A percentile compares a stretch with the other conserved stretches of the same genome.
phyloP scores from a whole-genome alignment of 169 alveolate genomes.

The Ichthyophthirius multifiliis region DNA sequence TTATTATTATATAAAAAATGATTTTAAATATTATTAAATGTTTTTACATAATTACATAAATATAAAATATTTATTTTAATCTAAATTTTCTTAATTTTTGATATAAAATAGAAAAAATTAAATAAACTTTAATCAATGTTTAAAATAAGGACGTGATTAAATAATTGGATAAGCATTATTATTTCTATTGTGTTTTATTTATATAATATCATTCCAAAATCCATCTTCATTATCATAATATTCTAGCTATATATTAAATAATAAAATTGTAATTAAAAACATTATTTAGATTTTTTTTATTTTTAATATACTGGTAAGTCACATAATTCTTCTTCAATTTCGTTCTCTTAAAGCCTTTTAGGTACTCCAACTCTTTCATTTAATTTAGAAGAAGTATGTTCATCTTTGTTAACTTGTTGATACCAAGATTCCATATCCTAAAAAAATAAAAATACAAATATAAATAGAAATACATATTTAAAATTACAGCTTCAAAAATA shows the following conservation, averaged over 20 bases:
- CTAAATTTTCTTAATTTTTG: too few species aligned
- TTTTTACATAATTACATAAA: too few species aligned
- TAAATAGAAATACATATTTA: not conserved
- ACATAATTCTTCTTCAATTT: not conserved
- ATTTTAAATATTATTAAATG: too few species aligned
- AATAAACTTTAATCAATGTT: too few species aligned
- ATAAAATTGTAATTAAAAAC: not conserved
- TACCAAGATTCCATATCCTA: slow-evolving; percentile 1
- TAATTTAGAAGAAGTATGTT: not conserved
- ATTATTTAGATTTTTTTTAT: not conserved
- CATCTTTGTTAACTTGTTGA: not conserved
- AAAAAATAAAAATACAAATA: not conserved
- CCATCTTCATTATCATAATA: slow-evolving; percentile 7
- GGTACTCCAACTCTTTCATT: not conserved
- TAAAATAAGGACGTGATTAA: not conserved
- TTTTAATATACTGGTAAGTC: not conserved
- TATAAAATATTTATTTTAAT: too few species aligned
- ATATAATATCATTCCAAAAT: not conserved
- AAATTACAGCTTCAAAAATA: not conserved
- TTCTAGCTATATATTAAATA: not conserved
- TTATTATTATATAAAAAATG: too few species aligned
- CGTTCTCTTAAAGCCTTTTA: not conserved
- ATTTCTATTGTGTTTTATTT: not conserved
- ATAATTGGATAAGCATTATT: not conserved
- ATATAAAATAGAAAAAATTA: too few species aligned